Conservation (phyloP, 2,329 filamentous ascomycete species). For the Pseudocercospora cruenta region DNA sequence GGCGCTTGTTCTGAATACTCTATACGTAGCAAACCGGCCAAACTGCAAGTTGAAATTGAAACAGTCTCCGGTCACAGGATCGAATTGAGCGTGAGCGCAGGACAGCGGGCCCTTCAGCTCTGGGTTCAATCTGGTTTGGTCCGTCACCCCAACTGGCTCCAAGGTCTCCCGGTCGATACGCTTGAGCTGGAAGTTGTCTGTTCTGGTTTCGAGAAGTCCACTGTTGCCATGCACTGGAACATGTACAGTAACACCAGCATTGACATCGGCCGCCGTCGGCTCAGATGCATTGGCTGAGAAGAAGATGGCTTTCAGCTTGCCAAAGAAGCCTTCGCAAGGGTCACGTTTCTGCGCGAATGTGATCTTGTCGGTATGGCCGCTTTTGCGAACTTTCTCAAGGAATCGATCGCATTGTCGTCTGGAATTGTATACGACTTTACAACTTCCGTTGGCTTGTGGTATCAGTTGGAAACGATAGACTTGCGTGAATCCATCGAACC, state of each 20-base stretch:
- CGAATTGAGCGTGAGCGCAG: constrained; percentile 71
- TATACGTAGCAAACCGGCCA: constrained; percentile 62
- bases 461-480: constrained; percentile 74
- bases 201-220: constrained; percentile 55
- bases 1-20: constrained; percentile 69
- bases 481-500: constrained; percentile 79
- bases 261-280: constrained; percentile 40
- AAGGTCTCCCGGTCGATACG: constrained; percentile 70
- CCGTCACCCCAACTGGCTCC: constrained; percentile 66
- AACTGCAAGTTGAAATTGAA: constrained; percentile 81
- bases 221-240: background rate
- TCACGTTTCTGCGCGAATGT: constrained; percentile 74
- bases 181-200: constrained; percentile 63
- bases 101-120: constrained; percentile 68
- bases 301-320: constrained; percentile 70
- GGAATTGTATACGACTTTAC: constrained; percentile 71
- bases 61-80: constrained; percentile 72
- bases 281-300: constrained; percentile 24
- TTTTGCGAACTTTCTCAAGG: constrained; percentile 62
- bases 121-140: constrained; percentile 66
- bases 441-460: constrained; percentile 30
- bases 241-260: constrained; percentile 63
- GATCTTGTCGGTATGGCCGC: constrained; percentile 59
- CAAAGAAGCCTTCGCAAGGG: constrained; percentile 73
- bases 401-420: constrained; percentile 67